Evolutionary conservation across 2,329 filamentous ascomycete genomes (phyloP), one percentile per base, ranked within the genome.

Genomic region (Penicillium sp.): DNA sequence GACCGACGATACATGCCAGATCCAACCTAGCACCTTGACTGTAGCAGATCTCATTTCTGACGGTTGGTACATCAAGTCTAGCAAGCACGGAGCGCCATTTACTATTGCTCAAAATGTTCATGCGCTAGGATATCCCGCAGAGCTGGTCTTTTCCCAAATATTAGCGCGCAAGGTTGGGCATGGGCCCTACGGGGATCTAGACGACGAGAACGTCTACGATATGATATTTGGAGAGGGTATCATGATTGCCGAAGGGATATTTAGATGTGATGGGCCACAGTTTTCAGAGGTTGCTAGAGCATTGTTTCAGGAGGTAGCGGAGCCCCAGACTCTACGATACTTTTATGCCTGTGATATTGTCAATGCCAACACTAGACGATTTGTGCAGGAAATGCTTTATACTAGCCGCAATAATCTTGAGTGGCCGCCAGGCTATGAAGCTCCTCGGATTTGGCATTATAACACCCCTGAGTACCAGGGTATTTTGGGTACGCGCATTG

Each of bases 381-480:
- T 51, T 7, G 18, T 51, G 7, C 9, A 29, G 16, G 11, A 19
- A 7, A 29, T 16, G 27, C 26, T 51, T 1, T 51, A 51, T 39
- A 36, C 40, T 0, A 11, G 23, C 13, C 30, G 27, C 1, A 46
- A 51, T 23, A 23, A 1, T 14, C 48, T 51, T 5, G 10, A 18
- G 2, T 51, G 40, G 41, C 48, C 39, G 26, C 16, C 48, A 11
- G n/a, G 11, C 1, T 36, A 13, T 30, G 2, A 2, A 2, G 9
- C 26, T 9, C 26, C 26, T 10, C 10, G 6, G 9, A 14, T 46
- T n/a, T 51, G 48, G 48, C 14, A 19, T 11, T 51, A 51, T 29
- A 46, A 46, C 3, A 51, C 34, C 2, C 26, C 41, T 2, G 41
- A 51, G 34, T 51, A 51, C 11, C 48, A 51, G 16, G 48, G 40